These are phyloP conservation scores for Cylindrodendrum hubeiense DNA, from an alignment of 2,329 filamentous ascomycete species.

Conservation along the genomic window DNA sequence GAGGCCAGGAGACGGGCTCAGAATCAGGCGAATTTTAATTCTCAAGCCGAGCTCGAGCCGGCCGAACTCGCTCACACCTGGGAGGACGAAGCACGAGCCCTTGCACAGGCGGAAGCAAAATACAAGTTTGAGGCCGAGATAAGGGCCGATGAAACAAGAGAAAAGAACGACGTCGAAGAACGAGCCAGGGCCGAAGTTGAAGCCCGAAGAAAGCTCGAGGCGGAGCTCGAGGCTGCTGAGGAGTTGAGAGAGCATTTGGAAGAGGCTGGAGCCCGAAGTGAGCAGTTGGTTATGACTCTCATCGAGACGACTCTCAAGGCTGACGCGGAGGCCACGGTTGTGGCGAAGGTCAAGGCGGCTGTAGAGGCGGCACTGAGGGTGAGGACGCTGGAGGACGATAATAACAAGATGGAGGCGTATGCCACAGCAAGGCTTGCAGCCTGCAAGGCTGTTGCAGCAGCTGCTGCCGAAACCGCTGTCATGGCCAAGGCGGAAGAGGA, in stretches of 20 bases:
- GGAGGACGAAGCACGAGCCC: conserved; percentile 60
- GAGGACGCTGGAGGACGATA: too few species aligned
- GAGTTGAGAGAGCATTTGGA: too few species aligned
- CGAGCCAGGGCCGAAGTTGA: conserved; percentile 54
- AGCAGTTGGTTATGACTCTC: conserved; percentile 59
- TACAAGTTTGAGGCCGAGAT: conserved; percentile 61
- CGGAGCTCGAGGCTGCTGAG: conserved; percentile 55
- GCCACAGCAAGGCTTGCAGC: too few species aligned
- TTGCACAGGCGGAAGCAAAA: conserved; percentile 59
- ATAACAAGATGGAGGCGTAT: too few species aligned
- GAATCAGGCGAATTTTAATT: too few species aligned
- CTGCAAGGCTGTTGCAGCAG: too few species aligned
- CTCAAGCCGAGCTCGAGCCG: too few species aligned
- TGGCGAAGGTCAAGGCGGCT: too few species aligned
- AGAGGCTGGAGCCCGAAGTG: conserved; percentile 57
- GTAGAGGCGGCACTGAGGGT: too few species aligned
- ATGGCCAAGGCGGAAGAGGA: too few species aligned
- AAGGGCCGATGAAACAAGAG: conserved; percentile 57
- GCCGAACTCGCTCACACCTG: too few species aligned
- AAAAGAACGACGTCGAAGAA: conserved; percentile 63
- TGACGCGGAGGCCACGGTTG: conserved; percentile 56
- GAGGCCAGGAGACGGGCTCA: conserved; percentile 60
- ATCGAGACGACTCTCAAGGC: conserved; percentile 58
- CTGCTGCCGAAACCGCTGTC: too few species aligned
- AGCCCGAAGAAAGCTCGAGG: conserved; percentile 54